Evolutionary conservation across 495 filamentous ascomycete genomes (phyloP).

Genomic region (Aspergillus bridgeri): DNA sequence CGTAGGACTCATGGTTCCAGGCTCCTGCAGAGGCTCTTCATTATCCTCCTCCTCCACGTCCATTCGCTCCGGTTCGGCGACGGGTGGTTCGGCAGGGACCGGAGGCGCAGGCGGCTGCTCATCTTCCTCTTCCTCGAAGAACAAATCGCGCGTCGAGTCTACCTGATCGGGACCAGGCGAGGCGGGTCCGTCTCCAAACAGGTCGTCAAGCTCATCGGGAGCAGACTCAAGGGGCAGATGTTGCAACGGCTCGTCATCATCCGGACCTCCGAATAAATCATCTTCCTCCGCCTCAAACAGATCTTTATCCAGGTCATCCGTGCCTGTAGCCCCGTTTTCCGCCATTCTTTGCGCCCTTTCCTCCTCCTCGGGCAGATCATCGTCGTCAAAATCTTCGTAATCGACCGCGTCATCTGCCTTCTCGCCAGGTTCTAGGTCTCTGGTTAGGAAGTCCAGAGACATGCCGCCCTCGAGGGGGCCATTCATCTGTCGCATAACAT

Average conservation of each 20-base stretch:
- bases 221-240: background rate
- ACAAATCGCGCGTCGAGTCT: slow-evolving; percentile 39
- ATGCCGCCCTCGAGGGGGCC: slow-evolving; percentile 34
- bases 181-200: slow-evolving; percentile 51
- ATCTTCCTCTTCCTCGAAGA: slow-evolving; percentile 29
- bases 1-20: slow-evolving; percentile 24
- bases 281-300: slow-evolving; percentile 43
- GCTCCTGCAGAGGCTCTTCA: slow-evolving; percentile 29
- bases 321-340: slow-evolving; percentile 5
- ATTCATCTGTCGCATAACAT: slow-evolving; percentile 50
- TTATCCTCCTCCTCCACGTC: slow-evolving; percentile 36
- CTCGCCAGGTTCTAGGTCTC: slow-evolving; percentile 59
- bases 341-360: slow-evolving; percentile 26
- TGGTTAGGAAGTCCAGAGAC: slow-evolving; percentile 40
- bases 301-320: slow-evolving; percentile 14
- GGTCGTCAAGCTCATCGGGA: slow-evolving; percentile 47
- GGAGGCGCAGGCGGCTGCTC: slow-evolving; percentile 25
- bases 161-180: slow-evolving; percentile 39
- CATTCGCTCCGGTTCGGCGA: slow-evolving; percentile 29
- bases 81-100: slow-evolving; percentile 21
- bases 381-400: slow-evolving; percentile 80
- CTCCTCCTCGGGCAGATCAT: slow-evolving; percentile 68
- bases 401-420: slow-evolving; percentile 81
- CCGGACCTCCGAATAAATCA: slow-evolving; percentile 48
- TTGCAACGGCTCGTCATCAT: slow-evolving; percentile 25